Base-by-base conservation (phyloP, 306 rosid genomes). In the Abrus pulchellus region DNA sequence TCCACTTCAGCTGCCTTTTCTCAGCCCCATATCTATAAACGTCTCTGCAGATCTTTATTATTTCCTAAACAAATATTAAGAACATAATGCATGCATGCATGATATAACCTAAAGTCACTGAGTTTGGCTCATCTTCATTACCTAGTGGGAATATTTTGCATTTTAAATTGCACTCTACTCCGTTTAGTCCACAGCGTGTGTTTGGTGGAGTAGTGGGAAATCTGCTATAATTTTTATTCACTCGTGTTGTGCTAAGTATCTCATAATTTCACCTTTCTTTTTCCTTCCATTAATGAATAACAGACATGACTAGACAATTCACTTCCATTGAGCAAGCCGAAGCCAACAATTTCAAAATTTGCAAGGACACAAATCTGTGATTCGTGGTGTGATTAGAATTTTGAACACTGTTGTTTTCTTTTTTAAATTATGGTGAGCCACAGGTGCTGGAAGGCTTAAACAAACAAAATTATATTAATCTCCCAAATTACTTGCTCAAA, bases 91-190 rank as follows among this genome's bases (percentile, higher is more conserved):
- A 20, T 20, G 0, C 20, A 20, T 20, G 20, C 20, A 20, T 20
- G 20, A 20, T 20, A 20, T 20, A 20, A 20, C 20, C 20, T 20
- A 20, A 55, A 28, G 56, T 8, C 74, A 71, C n/a, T 20, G 13
- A 10, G 14, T 62, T 72, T 41, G 68, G n/a, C 11, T 61, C 9
- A 14, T 50, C 3, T 13, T 47, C 43, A 34, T 45, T n/a, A 28
- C 40, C 62, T 47, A 20, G 83, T 79, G 77, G 76, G 74, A 47
- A 10, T 47, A 47, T 47, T 47, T 60, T 60, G 9, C 9, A 33
- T 61, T 12, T 10, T 0, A 33, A 61, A 61, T 11, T 61, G 40
- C 66, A 60, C 0, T 5, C n/a, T 7, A 54, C 3, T 53, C 20
- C 54, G 55, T 55, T 73, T 29, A 45, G 6, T 11, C 47, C 9